phyloP scores from a whole-genome alignment of 805 yeast species.

The Zygoascus bituminiphila region DNA sequence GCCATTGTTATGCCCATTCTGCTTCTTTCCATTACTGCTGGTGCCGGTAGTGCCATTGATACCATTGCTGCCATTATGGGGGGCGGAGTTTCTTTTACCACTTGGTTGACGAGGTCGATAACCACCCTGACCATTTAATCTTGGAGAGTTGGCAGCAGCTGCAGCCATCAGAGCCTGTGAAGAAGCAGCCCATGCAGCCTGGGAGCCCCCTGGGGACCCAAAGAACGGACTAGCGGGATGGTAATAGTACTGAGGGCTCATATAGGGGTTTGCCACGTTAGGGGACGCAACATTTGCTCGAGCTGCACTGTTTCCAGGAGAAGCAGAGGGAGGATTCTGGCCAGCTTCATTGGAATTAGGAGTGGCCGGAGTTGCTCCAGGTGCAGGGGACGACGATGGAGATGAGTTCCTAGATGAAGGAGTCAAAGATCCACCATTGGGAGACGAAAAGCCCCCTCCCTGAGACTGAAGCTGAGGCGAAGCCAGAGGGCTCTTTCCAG shows the following conservation, averaged over 20 bases:
- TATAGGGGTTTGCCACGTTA: background rate
- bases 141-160: background rate
- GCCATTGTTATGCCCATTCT: conserved; percentile 9
- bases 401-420: background rate
- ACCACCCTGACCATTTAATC: background rate
- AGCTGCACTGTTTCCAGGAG: background rate
- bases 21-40: conserved; percentile 4
- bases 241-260: background rate
- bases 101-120: background rate
- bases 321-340: background rate
- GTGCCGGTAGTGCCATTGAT: background rate
- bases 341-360: background rate
- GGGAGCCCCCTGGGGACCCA: background rate
- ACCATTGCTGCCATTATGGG: background rate
- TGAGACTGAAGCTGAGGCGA: background rate
- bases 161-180: background rate
- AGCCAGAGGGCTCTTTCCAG: background rate
- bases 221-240: background rate
- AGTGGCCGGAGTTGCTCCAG: background rate
- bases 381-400: background rate
- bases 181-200: background rate
- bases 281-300: background rate
- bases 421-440: background rate
- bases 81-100: background rate
- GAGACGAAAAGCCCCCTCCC: background rate